These are phyloP conservation scores for Kluyveromyces wickerhamii DNA, from an alignment of 805 yeast species.

Conservation along the genomic window DNA sequence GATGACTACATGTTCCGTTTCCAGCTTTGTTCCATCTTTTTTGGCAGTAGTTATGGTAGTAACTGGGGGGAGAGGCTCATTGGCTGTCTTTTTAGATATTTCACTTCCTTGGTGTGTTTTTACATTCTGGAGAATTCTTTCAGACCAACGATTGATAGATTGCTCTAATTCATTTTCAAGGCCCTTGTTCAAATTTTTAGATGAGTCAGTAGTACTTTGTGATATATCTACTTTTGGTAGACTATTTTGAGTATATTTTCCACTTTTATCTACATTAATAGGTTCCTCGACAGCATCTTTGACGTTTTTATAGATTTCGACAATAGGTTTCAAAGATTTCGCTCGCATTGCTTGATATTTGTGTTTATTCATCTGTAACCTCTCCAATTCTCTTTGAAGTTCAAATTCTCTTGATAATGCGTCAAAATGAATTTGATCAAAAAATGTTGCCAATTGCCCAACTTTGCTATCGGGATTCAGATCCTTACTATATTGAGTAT, in stretches of 20 bases:
- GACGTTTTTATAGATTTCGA: slow-evolving; percentile 81
- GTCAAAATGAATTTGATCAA: slow-evolving; percentile 70
- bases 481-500: slow-evolving; percentile 12
- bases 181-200: slow-evolving; percentile 9
- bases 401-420: slow-evolving; percentile 80
- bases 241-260: slow-evolving; percentile 6
- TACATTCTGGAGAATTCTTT: slow-evolving; percentile 12
- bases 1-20: slow-evolving; percentile 22
- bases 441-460: slow-evolving; percentile 55
- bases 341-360: slow-evolving; percentile 64
- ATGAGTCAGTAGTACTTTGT: not conserved
- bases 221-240: not conserved
- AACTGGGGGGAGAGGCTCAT: slow-evolving; percentile 18
- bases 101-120: not conserved
- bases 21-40: slow-evolving; percentile 18
- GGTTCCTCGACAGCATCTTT: slow-evolving; percentile 75
- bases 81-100: slow-evolving; percentile 2
- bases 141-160: slow-evolving; percentile 29
- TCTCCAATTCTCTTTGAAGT: slow-evolving; percentile 74
- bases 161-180: slow-evolving; percentile 25
- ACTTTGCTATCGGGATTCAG: slow-evolving; percentile 38
- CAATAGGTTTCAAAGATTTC: slow-evolving; percentile 73
- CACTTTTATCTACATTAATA: slow-evolving; percentile 27
- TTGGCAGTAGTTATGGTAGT: slow-evolving; percentile 15
- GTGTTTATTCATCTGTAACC: slow-evolving; percentile 49